Evolutionary conservation across 2,329 filamentous ascomycete genomes (phyloP), one percentile per base, ranked within the genome.

Genomic region (Aspergillus hiratsukae): DNA sequence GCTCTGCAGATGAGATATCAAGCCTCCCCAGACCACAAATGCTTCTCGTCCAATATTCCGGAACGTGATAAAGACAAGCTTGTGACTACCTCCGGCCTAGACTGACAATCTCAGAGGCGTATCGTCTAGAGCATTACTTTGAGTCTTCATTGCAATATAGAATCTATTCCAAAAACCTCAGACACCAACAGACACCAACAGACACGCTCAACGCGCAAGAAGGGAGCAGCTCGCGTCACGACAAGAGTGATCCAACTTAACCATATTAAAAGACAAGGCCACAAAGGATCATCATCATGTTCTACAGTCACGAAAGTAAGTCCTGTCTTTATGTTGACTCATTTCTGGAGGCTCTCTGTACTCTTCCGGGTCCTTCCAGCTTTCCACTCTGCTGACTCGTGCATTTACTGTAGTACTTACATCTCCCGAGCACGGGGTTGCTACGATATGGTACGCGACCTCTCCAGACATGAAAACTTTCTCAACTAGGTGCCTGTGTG

Each of bases 291-390:
- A 14, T 29, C 58, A 63, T 58, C 57, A 97, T 97, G 92, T 97
- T 97, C 72, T 97, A 96, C 78, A 95, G 90, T 66, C 90, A 96
- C 76, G 92, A 97, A 76, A 90, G 93, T 94, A 79, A 70, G 87
- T 75, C 19, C 27, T 3, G 11, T 28, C 35, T 35, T 28, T 31
- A 21, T n/a, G 14, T 17, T n/a, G 11, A 19, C 14, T 21, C 19
- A 4, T 9, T 28, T 48, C 2, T 37, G 6, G 31, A 21, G 21
- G 35, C 14, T 2, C 53, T 19, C 31, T 23, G 28, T 8, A 41
- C 48, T 21, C 10, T 52, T 45, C 68, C 74, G 31, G 74, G 60
- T 3, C 37, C 11, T 55, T 31, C 41, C 6, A 2, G 21, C 40
- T 21, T 19, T 10, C 5, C n/a, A 3, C 21, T 1, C 21, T 6